Evolutionary conservation across 805 yeast species (phyloP).

Genomic region (Torulaspora indica): DNA sequence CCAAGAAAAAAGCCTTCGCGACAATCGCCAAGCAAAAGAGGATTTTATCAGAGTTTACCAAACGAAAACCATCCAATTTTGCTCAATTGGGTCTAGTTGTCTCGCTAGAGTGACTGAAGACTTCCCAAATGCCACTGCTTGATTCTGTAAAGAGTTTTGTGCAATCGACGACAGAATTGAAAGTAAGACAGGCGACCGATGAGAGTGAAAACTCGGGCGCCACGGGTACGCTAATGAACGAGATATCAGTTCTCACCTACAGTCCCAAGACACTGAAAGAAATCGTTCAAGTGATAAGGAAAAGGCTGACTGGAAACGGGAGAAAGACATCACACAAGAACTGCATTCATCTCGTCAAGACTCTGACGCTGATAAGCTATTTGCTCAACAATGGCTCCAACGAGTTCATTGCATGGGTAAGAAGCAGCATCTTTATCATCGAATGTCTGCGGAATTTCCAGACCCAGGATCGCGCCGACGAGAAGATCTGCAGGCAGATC

Average conservation of each 20-base stretch:
- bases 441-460: slow-evolving; percentile 36
- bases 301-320: slow-evolving; percentile 35
- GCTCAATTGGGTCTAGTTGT: neutral
- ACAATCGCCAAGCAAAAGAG: neutral
- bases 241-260: slow-evolving; percentile 46
- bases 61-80: neutral
- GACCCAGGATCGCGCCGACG: slow-evolving; percentile 33
- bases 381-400: slow-evolving; percentile 51
- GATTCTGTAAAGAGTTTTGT: slow-evolving; percentile 32
- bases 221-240: slow-evolving; percentile 50
- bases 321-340: slow-evolving; percentile 30
- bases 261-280: slow-evolving; percentile 38
- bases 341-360: slow-evolving; percentile 44
- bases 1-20: neutral
- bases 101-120: neutral
- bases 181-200: slow-evolving; percentile 44
- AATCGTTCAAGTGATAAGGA: slow-evolving; percentile 40
- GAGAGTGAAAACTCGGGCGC: slow-evolving; percentile 53
- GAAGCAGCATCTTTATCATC: slow-evolving; percentile 30
- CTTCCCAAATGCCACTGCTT: slow-evolving; percentile 26
- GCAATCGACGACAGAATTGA: slow-evolving; percentile 36
- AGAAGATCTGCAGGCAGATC: slow-evolving; percentile 39
- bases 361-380: slow-evolving; percentile 49
- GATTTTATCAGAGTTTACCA: neutral
- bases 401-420: slow-evolving; percentile 47